Evolutionary conservation across 2,329 filamentous ascomycete genomes (phyloP), one percentile per base, ranked within the genome.

Genomic region (Verticillium albo-atrum): DNA sequence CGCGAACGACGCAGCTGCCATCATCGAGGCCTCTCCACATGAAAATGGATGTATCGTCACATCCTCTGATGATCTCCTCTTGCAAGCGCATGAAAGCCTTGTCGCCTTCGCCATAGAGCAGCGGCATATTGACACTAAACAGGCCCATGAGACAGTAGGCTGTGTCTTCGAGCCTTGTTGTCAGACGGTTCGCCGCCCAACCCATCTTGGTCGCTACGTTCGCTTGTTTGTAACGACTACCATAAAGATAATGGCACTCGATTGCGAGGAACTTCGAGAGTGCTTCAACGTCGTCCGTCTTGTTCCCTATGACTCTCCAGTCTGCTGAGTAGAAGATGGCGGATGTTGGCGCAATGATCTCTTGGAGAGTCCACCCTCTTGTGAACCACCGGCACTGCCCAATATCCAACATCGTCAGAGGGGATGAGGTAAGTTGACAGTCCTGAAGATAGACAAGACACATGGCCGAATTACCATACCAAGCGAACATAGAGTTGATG

Each of bases 81-180:
- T 68, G 67, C 15, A 68, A 56, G 6, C 62, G 57, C 10, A 60
- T 20, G 37, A 66, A 67, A 0, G 64, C 58, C 20, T 53, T 54
- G 23, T 27, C 27, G 2, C 64, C 63, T 27, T 61, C 64, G 0
- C 65, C 65, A 28, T 67, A 69, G n/a, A 68, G 61, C 59, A 68
- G 60, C 6, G 67, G 65, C 66, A 70, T 68, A 58, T 65, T 64
- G 30, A 69, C 61, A 30, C 58, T 63, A 27, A 70, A 66, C 2
- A 70, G 54, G 9, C 67, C 67, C 25, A 70, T 58, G 2, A 68
- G 61, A 51, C 65, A 66, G 54, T 69, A 70, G 6, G 67, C 65
- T 23, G 58, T 59, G 60, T 70, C 67, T 55, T 70, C 67, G 17
- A 53, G 26, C 4, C 64, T 59, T 1, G 66, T 68, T 4, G 67